Conservation (phyloP, 176 grass and related monocot species). For the Oryza glaberrima region DNA sequence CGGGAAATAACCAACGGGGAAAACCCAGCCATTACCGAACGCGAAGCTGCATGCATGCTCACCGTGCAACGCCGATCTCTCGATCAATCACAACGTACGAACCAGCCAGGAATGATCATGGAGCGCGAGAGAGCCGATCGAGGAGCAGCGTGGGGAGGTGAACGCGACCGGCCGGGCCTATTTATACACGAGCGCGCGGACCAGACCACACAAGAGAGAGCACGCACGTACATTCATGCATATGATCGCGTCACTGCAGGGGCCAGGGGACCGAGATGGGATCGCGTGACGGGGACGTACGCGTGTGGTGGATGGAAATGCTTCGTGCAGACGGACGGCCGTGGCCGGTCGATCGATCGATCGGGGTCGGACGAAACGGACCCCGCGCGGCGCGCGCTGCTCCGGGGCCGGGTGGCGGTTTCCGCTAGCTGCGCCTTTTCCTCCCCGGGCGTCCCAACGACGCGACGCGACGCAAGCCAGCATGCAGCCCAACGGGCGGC, state of each 20-base stretch:
- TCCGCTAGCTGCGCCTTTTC: background rate
- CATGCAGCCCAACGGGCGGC: too few relatives aligned
- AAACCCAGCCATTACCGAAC: background rate
- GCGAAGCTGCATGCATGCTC: background rate
- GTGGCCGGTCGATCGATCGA: too few relatives aligned
- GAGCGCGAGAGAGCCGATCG: too few relatives aligned
- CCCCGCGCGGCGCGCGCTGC: too few relatives aligned
- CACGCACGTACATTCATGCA: background rate
- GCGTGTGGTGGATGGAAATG: too few relatives aligned
- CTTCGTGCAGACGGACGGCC: background rate
- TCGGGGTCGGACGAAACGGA: background rate
- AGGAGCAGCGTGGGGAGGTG: too few relatives aligned
- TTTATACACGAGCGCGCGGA: background rate
- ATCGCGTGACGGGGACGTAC: background rate
- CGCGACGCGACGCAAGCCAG: too few relatives aligned
- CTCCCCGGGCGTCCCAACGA: too few relatives aligned
- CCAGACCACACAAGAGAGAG: background rate
- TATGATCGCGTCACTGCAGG: background rate
- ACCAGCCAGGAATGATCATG: too few relatives aligned
- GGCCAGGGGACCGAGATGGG: too few relatives aligned
- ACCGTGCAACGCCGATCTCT: background rate
- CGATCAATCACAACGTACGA: too few relatives aligned
- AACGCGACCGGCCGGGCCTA: background rate
- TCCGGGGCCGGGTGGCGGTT: background rate
- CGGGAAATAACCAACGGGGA: background rate